phyloP scores from a whole-genome alignment of 2,329 filamentous ascomycete species.

The Simplicillium sp. region DNA sequence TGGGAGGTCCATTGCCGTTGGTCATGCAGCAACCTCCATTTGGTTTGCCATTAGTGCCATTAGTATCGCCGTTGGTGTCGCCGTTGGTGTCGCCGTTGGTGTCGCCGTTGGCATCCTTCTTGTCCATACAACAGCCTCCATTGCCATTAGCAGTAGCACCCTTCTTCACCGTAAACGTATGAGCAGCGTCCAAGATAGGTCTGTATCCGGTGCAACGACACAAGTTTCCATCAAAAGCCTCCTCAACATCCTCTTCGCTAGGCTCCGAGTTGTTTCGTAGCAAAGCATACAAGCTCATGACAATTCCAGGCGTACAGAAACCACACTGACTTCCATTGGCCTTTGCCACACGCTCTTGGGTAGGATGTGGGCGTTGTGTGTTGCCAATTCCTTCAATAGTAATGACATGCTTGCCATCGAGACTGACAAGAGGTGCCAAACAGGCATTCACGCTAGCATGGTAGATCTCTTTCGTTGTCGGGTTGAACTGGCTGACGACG shows the following conservation, averaged over 20 bases:
- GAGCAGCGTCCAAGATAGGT: constrained; percentile 87
- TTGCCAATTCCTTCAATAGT: constrained; percentile 94
- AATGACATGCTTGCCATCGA: constrained; percentile 97
- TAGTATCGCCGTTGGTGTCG: background rate
- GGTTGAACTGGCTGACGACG: constrained; percentile 87
- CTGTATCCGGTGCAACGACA: constrained; percentile 94
- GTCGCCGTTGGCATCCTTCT: constrained; percentile 27
- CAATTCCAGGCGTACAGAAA: constrained; percentile 95
- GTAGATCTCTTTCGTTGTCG: constrained; percentile 85
- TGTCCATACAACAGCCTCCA: constrained; percentile 14
- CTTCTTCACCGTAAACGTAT: constrained; percentile 63
- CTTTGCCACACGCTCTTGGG: constrained; percentile 84
- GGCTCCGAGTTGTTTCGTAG: constrained; percentile 75
- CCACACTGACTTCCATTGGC: constrained; percentile 87
- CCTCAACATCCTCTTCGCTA: constrained; percentile 76
- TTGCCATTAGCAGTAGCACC: constrained; percentile 25
- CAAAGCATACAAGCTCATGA: constrained; percentile 94
- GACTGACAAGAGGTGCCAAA: constrained; percentile 79
- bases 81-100: background rate
- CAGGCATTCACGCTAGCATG: constrained; percentile 97
- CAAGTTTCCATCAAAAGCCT: constrained; percentile 93
- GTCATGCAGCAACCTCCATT: constrained; percentile 61
- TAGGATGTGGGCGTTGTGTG: constrained; percentile 75
- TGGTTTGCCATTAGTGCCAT: constrained; percentile 21
- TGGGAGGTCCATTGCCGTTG: constrained; percentile 32